Percentiles rank a stretch among this genome's conserved stretches.
phyloP scores from a whole-genome alignment of 2,329 filamentous ascomycete species.

The Colletotrichum sp. region DNA sequence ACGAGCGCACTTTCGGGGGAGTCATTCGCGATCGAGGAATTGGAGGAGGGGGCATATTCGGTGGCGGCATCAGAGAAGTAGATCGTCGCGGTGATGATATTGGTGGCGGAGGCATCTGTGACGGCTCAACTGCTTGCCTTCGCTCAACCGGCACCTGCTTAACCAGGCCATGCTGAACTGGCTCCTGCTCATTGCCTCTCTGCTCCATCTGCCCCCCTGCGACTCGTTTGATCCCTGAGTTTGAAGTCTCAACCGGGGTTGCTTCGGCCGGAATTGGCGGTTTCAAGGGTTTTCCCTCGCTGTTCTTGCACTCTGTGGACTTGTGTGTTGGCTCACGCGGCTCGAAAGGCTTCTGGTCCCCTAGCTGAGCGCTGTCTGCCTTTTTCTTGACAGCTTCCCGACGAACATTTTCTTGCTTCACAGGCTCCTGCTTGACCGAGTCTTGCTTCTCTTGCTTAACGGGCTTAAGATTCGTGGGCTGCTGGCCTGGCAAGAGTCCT shows the following conservation, averaged over 20 bases:
- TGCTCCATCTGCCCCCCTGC: not conserved
- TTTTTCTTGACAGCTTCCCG: not conserved
- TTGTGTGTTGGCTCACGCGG: not conserved
- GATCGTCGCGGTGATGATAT: not conserved
- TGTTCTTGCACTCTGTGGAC: not conserved
- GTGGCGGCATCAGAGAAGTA: not conserved
- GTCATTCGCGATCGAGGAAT: not conserved
- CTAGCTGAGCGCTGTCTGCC: not conserved
- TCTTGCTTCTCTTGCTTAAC: not conserved
- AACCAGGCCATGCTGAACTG: not conserved
- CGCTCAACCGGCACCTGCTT: not conserved
- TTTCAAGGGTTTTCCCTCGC: not conserved
- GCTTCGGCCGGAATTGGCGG: not conserved
- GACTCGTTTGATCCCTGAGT: not conserved
- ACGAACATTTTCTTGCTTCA: not conserved
- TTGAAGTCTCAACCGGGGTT: not conserved
- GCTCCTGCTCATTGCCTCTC: not conserved
- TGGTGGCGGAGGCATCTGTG: not conserved
- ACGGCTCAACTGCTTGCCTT: not conserved
- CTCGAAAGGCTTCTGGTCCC: not conserved
- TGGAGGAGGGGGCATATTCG: not conserved
- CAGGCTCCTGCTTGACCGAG: not conserved
- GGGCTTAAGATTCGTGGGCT: not conserved
- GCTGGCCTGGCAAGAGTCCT: not conserved
- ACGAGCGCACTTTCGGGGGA: slow-evolving; percentile 5